Conservation (phyloP, 495 filamentous ascomycete genomes). For the Podospora pseudocomata region DNA sequence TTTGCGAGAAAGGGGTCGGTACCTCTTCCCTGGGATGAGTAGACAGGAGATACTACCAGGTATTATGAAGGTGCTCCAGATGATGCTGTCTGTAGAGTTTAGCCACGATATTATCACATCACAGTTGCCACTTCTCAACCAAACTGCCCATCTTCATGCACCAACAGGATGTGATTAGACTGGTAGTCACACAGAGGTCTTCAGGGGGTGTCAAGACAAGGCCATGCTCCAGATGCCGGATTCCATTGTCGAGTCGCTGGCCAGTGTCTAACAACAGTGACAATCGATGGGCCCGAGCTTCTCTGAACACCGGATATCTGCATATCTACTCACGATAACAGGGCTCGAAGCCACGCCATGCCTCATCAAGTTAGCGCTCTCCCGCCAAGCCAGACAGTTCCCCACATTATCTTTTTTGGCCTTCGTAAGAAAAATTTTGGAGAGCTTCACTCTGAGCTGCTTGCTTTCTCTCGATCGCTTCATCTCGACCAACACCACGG, state of each 20-base stretch:
- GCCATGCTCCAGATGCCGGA: not conserved
- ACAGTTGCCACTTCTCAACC: not conserved
- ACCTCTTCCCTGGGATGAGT: not conserved
- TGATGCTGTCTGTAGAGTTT: not conserved
- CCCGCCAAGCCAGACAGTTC: slow-evolving; percentile 1
- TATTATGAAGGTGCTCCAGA: not conserved
- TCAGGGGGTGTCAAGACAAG: not conserved
- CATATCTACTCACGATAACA: not conserved
- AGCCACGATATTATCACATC: not conserved
- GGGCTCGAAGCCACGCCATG: not conserved
- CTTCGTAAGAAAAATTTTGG: slow-evolving; percentile 26
- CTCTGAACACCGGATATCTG: not conserved
- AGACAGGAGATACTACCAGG: not conserved
- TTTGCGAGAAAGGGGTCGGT: not conserved
- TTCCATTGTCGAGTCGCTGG: not conserved
- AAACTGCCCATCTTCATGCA: no score
- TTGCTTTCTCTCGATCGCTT: not conserved
- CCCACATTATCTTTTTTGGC: slow-evolving; percentile 20
- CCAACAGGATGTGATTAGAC: not conserved
- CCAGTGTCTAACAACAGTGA: not conserved
- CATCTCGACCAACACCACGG: slow-evolving; percentile 13
- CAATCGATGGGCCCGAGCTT: not conserved
- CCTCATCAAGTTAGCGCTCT: slow-evolving; percentile 16
- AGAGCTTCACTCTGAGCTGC: slow-evolving; percentile 9
- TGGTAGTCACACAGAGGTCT: not conserved